Evolutionary conservation across 1,284 basidiomycete genomes (phyloP).

Genomic region (Malassezia caprae): DNA sequence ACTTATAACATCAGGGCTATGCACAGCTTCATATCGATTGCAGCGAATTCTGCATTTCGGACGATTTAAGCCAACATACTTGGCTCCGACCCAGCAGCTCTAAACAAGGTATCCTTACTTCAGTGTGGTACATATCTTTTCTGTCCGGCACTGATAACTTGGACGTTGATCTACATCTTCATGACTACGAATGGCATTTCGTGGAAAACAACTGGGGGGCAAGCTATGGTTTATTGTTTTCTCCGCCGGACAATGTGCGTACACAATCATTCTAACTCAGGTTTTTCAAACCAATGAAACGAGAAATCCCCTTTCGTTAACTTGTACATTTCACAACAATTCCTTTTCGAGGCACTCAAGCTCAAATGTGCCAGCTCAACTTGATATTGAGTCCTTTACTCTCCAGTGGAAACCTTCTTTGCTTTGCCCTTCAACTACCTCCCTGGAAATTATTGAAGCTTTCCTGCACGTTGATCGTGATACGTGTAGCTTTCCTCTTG

Average conservation of each 20-base stretch:
- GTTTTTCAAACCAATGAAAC: background rate
- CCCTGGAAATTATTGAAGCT: background rate
- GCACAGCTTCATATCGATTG: background rate
- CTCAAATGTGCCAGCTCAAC: background rate
- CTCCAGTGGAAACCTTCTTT: background rate
- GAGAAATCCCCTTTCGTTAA: background rate
- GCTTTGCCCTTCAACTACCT: background rate
- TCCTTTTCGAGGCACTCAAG: background rate
- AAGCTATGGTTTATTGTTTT: background rate
- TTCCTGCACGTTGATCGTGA: background rate
- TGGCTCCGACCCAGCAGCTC: background rate
- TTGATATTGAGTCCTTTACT: background rate
- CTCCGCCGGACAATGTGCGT: background rate
- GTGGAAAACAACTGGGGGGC: constrained; percentile 44
- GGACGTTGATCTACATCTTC: background rate
- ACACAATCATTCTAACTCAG: background rate
- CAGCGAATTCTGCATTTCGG: background rate
- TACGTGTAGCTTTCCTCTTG: background rate
- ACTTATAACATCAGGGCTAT: background rate
- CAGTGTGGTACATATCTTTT: background rate
- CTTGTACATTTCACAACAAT: background rate
- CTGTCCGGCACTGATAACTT: background rate
- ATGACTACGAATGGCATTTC: constrained; percentile 35
- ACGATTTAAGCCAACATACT: background rate
- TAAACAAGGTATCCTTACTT: background rate